Evolutionary conservation across 768 basidiomycete genomes (phyloP), one percentile per base, ranked within the genome.

Genomic region (Clitopilus passeckerianus): DNA sequence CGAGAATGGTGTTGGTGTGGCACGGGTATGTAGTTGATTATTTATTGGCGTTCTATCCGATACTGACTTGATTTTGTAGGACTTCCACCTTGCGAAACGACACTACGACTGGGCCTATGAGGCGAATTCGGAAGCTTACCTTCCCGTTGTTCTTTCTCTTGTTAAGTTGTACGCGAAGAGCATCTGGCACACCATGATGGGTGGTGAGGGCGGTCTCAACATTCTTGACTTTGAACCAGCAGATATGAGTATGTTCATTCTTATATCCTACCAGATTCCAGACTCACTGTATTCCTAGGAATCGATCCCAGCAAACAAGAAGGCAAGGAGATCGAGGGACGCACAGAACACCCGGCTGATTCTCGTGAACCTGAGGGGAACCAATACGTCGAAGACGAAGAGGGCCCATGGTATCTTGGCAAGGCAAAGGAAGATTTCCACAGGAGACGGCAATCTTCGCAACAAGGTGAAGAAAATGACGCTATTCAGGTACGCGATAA

Each of bases 21-120:
- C 90, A 23, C 89, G 91, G 80, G 93, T 91, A 61, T 62, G 53
- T 30, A 30, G 6, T 50, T 30, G 18, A 35, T 55, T 46, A 22
- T n/a, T 27, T 14, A 30, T 30, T 3, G 7, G 7, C 27, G 4
- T 30, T 30, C 7, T 30, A 30, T 30, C 41, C 15, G 30, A 27
- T 58, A 27, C 66, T 53, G 34, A 56, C 7, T 15, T 33, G 50
- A 44, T 27, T 7, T 4, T 30, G 27, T 30, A 95, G 88, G 97
- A 99, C 72, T 98, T 93, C 77, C 90, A 97, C 71, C 84, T 98
- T 18, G 97, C 97, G 0, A 99, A 98, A 72, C 81, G 97, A 20
- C 90, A 95, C 70, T 98, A 98, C 70, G 97, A 98, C 70, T 72
- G 88, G 57, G 93, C 95, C 5, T 71, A 91, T 44, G 93, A 95